Evolutionary conservation across 2,329 filamentous ascomycete genomes (phyloP).

Genomic region (Colletotrichum filicis): DNA sequence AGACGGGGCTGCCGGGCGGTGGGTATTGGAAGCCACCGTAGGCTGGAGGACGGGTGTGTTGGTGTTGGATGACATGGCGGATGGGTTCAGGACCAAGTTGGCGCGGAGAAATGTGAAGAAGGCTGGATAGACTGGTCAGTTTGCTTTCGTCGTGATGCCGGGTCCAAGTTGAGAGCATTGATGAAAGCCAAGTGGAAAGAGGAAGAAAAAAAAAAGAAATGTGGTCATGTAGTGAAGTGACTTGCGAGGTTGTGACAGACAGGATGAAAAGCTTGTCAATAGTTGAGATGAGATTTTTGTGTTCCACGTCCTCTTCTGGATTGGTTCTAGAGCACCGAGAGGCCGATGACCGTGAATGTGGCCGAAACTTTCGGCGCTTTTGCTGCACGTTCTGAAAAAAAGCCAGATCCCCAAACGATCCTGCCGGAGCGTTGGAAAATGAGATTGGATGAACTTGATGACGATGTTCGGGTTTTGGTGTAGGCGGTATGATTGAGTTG

Average conservation of each 20-base stretch:
- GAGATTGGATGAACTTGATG: neutral
- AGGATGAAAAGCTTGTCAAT: constrained; percentile 22
- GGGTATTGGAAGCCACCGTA: constrained; percentile 41
- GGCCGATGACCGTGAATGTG: constrained; percentile 4
- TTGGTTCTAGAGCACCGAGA: neutral
- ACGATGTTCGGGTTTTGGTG: neutral
- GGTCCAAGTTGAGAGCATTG: neutral
- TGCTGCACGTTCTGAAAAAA: constrained; percentile 32
- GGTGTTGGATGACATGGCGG: constrained; percentile 69
- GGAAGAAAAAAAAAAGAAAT: neutral
- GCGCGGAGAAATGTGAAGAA: constrained; percentile 86
- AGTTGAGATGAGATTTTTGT: constrained; percentile 23
- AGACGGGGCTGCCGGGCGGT: constrained; percentile 49
- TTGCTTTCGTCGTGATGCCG: neutral
- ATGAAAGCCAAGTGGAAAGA: neutral
- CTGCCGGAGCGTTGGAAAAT: constrained; percentile 12
- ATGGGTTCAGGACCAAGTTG: constrained; percentile 77
- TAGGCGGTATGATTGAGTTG: neutral
- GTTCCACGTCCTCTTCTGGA: constrained; percentile 5
- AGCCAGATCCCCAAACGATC: neutral
- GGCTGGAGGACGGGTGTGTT: constrained; percentile 74
- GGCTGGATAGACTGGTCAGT: constrained; percentile 60
- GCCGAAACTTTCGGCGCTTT: constrained; percentile 11
- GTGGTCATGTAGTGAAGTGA: constrained; percentile 27
- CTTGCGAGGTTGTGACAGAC: neutral